Percentiles rank a stretch among this genome's conserved stretches.
These are phyloP conservation scores for Diutina siamensis DNA, from an alignment of 1,139 yeast genomes.

Conservation along the genomic window DNA sequence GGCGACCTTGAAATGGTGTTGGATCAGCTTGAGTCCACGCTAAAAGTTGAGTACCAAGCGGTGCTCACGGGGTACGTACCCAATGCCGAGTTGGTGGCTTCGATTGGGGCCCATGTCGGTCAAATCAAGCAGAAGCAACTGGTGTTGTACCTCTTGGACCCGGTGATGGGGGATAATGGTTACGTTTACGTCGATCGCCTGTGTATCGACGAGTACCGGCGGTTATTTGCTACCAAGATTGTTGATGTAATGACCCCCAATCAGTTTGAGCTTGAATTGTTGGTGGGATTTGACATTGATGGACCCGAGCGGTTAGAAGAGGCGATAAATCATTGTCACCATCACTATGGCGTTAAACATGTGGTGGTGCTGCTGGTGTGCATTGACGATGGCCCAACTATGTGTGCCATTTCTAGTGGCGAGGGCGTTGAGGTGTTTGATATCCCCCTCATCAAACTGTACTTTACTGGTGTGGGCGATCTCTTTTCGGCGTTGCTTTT, in stretches of 20 bases:
- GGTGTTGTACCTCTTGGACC: conserved; percentile 60
- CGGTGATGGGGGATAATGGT: conserved; percentile 92
- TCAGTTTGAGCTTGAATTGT: conserved; percentile 76
- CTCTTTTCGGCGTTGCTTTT: conserved; percentile 69
- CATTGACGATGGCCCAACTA: conserved; percentile 15
- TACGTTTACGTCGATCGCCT: conserved; percentile 63
- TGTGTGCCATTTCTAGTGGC: conserved; percentile 39
- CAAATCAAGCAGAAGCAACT: conserved; percentile 8
- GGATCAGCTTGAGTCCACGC: neutral
- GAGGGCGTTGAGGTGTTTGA: conserved; percentile 20
- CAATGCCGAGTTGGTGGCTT: neutral
- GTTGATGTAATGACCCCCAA: conserved; percentile 80
- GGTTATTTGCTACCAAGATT: conserved; percentile 34
- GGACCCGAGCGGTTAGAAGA: conserved; percentile 26
- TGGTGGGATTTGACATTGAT: conserved; percentile 42
- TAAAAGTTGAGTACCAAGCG: conserved; percentile 14
- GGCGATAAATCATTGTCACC: conserved; percentile 41
- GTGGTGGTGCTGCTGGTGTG: conserved; percentile 46
- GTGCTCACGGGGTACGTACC: conserved; percentile 28
- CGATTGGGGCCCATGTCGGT: neutral
- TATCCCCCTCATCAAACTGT: conserved; percentile 50
- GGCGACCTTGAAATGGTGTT: neutral
- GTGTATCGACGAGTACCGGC: conserved; percentile 54
- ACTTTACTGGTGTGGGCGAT: conserved; percentile 92
- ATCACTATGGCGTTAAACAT: conserved; percentile 39